Conservation (phyloP, 2,329 filamentous ascomycete genomes). For the Penicillium sclerotigenum region DNA sequence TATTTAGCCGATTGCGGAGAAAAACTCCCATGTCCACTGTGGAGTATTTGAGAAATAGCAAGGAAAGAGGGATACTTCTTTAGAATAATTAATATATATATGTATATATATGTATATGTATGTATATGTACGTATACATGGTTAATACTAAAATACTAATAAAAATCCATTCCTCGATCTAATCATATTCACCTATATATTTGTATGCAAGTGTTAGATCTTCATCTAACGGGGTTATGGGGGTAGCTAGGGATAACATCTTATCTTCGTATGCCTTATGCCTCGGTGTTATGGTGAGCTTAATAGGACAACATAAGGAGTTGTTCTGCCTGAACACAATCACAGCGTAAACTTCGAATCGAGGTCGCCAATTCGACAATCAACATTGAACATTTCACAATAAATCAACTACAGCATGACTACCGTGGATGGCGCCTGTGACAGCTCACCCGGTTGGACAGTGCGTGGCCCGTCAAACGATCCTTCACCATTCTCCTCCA, state of each 20-base stretch:
- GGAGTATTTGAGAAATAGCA: background rate
- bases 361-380: background rate
- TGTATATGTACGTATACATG: too few species aligned
- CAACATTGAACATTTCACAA: background rate
- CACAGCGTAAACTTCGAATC: background rate
- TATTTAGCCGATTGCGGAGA: constrained; percentile 7
- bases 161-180: background rate
- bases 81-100: too few species aligned
- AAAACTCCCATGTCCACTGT: background rate
- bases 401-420: background rate
- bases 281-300: background rate
- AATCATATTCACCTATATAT: background rate
- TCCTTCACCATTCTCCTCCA: constrained; percentile 29
- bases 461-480: constrained; percentile 15
- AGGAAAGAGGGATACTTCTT: background rate
- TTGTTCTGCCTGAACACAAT: too few species aligned
- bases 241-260: background rate
- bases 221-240: background rate
- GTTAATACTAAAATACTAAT: background rate
- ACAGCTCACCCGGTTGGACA: constrained; percentile 17
- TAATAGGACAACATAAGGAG: background rate
- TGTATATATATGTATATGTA: too few species aligned
- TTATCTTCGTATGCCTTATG: background rate
- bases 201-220: background rate
- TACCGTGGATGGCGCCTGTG: background rate